These are phyloP conservation scores for Parietaria judaica DNA, from an alignment of 306 rosid species.

Conservation along the genomic window DNA sequence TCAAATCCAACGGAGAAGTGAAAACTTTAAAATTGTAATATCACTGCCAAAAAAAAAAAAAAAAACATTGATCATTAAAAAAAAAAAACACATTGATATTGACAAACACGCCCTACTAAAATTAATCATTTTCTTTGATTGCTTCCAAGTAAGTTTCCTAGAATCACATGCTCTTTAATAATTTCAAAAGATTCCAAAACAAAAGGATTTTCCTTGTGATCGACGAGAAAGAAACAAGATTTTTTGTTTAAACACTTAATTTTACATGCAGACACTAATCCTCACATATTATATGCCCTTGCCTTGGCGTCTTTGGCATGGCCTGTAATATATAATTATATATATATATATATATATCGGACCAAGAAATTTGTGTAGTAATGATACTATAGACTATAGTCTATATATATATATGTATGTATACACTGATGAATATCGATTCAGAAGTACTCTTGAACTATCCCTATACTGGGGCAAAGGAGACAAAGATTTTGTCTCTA, in stretches of 20 bases:
- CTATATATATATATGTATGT: background rate
- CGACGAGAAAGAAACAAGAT: constrained; percentile 18
- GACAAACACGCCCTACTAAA: background rate
- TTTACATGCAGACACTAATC: background rate
- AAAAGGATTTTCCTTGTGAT: constrained; percentile 25
- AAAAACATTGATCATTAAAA: no score
- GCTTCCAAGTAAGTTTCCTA: constrained; percentile 9
- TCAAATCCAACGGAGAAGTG: no score
- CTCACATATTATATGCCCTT: background rate
- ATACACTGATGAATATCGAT: background rate
- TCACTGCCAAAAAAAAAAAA: no score
- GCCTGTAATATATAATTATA: constrained; percentile 3
- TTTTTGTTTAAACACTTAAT: no score
- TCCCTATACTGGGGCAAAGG: constrained; percentile 13
- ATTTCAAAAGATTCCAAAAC: constrained; percentile 17
- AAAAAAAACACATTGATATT: background rate
- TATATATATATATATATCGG: background rate
- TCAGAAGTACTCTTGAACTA: background rate
- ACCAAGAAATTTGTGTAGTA: background rate
- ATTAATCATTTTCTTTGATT: constrained; percentile 1
- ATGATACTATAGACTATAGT: background rate
- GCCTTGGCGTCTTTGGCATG: constrained; percentile 12
- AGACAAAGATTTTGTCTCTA: constrained; percentile 22
- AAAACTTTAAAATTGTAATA: no score
- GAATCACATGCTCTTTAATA: background rate